A percentile compares a stretch with the other conserved stretches of the same genome.
Conservation (phyloP, 2,329 filamentous ascomycete genomes). For the Emericellopsis cladophorae region DNA sequence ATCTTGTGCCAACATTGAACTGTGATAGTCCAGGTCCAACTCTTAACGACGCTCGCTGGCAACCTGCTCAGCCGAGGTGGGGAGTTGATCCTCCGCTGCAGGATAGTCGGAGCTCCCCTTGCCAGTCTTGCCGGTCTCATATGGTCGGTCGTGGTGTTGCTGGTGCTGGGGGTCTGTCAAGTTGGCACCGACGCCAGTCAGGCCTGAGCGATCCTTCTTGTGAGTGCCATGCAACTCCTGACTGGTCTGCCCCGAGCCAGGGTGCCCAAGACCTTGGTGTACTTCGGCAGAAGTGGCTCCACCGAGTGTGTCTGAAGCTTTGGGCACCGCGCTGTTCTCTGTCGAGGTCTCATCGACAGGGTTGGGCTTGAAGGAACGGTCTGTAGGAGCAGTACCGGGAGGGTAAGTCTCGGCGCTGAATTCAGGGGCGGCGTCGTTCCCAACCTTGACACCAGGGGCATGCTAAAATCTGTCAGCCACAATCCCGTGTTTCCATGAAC, state of each 20-base stretch:
- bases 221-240: conserved; percentile 25
- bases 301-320: conserved; percentile 22
- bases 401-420: conserved; percentile 50
- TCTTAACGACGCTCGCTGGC: neutral
- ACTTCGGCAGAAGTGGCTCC: conserved; percentile 32
- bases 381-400: conserved; percentile 47
- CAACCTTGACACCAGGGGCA: conserved; percentile 46
- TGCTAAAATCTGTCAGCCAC: conserved; percentile 31
- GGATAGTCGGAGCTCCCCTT: neutral
- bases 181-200: conserved; percentile 24
- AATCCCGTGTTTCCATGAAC: neutral
- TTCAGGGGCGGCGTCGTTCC: conserved; percentile 46
- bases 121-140: conserved; percentile 7
- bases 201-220: conserved; percentile 22
- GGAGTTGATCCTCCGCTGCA: neutral
- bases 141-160: conserved; percentile 15
- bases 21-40: neutral
- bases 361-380: conserved; percentile 25
- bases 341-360: conserved; percentile 12
- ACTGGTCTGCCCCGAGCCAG: conserved; percentile 26
- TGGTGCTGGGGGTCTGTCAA: conserved; percentile 13
- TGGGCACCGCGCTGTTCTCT: conserved; percentile 8
- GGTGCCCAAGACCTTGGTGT: conserved; percentile 28
- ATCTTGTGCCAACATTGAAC: too few species aligned
- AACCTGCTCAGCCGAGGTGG: neutral